Base-by-base conservation (phyloP, 352 stramenopile genomes). In the Globisporangium perplexum region DNA sequence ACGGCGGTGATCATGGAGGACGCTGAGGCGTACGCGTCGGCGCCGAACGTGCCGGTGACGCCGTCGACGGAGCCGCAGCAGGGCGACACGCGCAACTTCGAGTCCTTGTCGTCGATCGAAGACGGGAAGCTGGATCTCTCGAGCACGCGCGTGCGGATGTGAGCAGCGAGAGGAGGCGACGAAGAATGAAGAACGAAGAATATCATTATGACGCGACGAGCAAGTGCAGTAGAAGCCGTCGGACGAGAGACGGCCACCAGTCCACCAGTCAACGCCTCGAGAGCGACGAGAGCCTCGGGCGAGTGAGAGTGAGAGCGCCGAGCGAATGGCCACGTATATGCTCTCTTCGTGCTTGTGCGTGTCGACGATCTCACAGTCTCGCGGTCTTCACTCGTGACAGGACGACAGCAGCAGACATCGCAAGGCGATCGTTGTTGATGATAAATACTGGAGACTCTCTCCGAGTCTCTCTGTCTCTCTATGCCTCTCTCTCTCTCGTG, bases 31-130 rank as follows among this genome's bases (percentile, higher is more conserved):
- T 53, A 53, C 1, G 50, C 49, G 1, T 35, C 39, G 5, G 48
- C 50, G 3, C 53, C 59, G 18, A 33, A 22, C 28, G 50, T 45
- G 36, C 56, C 49, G 5, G 36, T 57, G 14, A 66, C 60, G 15
- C 60, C 66, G 24, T 47, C 47, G 46, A 53, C 54, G 8, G 51
- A 59, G 26, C 51, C 28, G 30, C 51, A 59, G 51, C 43, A 58
- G 22, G 58, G 31, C 26, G 56, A 62, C 24, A 71, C 68, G 24
- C 64, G 68, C 36, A 77, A 77, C 57, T 57, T 77, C 47, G 66
- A 72, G 50, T 77, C 68, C 8, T n/a, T 77, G 5, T 77, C 68
- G 47, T 72, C 68, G 55, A 42, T 76, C 24, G 51, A 62, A 50
- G 57, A 64, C 28, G 66, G 57, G 20, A 51, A 62, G n/a, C 50